These are phyloP conservation scores for Solanum etuberosum DNA, from an alignment of 257 asterid species.

Conservation along the genomic window DNA sequence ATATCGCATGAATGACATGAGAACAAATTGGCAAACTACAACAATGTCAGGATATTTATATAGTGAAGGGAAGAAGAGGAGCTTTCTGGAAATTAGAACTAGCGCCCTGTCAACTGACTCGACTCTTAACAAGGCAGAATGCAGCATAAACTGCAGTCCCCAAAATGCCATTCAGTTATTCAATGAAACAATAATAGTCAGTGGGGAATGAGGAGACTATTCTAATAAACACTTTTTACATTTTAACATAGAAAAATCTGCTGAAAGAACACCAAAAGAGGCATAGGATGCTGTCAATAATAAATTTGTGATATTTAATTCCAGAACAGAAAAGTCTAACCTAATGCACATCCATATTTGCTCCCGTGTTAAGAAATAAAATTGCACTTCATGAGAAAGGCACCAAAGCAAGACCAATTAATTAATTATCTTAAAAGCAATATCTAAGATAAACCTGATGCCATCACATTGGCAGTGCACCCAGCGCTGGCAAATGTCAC, in stretches of 20 bases:
- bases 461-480: constrained; percentile 98
- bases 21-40: not conserved
- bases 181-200: not conserved
- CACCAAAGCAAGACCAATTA: not conserved
- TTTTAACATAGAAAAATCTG: not conserved
- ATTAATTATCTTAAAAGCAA: not conserved
- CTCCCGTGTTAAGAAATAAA: not conserved
- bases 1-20: not conserved
- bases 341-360: not conserved
- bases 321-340: not conserved
- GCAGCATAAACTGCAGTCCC: not conserved
- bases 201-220: not conserved
- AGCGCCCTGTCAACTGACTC: not conserved
- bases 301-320: not conserved
- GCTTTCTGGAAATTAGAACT: not conserved
- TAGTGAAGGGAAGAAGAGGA: not conserved
- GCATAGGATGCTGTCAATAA: not conserved
- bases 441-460: constrained; percentile 52
- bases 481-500: constrained; percentile 96
- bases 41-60: not conserved
- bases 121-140: not conserved
- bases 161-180: not conserved
- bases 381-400: not conserved
- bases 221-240: not conserved
- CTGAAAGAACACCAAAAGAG: not conserved